Conservation (phyloP, 1,284 basidiomycete genomes). For the Ceratobasidium sp. region DNA sequence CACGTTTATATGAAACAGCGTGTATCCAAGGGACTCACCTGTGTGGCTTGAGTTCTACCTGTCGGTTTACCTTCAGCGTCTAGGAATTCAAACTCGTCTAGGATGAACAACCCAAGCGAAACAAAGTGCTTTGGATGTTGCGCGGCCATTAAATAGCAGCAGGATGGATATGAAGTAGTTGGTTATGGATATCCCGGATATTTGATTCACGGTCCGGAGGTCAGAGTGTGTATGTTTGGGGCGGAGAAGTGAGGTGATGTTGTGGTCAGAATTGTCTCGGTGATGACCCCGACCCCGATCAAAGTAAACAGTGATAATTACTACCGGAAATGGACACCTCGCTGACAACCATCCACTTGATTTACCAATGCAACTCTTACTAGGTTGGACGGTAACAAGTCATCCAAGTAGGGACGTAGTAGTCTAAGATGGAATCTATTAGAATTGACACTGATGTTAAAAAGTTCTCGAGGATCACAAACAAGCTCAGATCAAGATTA, state of each 20-base stretch:
- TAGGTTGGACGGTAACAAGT: too few species aligned
- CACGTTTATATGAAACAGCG: not conserved
- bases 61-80: conserved; percentile 70
- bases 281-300: conserved; percentile 21
- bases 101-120: conserved; percentile 84
- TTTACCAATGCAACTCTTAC: too few species aligned
- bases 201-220: not conserved
- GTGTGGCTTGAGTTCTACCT: conserved; percentile 56
- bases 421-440: too few species aligned
- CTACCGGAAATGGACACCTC: not conserved
- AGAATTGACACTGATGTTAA: too few species aligned
- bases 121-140: conserved; percentile 19
- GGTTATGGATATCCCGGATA: not conserved
- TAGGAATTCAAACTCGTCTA: conserved; percentile 81
- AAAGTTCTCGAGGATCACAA: conserved; percentile 97
- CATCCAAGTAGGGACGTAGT: too few species aligned
- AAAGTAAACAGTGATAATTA: conserved; percentile 19
- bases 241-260: too few species aligned
- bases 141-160: not conserved
- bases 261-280: conserved; percentile 25
- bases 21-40: conserved; percentile 22
- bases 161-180: not conserved
- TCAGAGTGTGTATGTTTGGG: too few species aligned
- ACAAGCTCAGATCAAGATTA: conserved; percentile 78
- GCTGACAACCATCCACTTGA: conserved; percentile 23